Base-by-base conservation (phyloP, 2,329 filamentous ascomycete genomes). In the Alternaria triticina region DNA sequence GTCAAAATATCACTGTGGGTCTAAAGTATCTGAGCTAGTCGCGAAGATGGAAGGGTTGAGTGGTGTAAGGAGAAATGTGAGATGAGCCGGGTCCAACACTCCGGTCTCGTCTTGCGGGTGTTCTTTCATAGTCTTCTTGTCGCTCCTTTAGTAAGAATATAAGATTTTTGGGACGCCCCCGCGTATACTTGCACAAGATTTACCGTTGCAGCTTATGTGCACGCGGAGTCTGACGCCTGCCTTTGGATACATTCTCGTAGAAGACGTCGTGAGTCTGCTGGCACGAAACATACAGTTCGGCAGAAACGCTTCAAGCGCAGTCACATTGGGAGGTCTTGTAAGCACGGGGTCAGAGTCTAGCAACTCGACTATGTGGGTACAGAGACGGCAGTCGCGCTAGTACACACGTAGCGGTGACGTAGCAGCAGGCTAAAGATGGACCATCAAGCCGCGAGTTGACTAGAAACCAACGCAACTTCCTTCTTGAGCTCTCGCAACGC, bases 31-130 rank as follows among this genome's bases (percentile, higher is more conserved):
- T 40, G 33, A 15, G n/a, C 15, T n/a, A n/a, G 33, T 27, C 15
- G 17, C 8, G 25, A 20, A 6, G 9, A 15, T 28, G 22, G 7
- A 20, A 8, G 3, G 6, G 25, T 33, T 15, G 22, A 28, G n/a
- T 22, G 30, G 28, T 5, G 36, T 33, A 22, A 13, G n/a, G 23
- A 30, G 25, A 47, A 17, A 27, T 30, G 47, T 54, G 55, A 28
- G 50, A 30, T 17, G 13, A 54, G 55, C 27, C 55, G 47, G 59
- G 55, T 58, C 54, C 55, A 58, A 62, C 54, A 59, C 59, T 54
- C 59, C 54, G 22, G 47, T 28, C 30, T 30, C 13, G 12, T 46
- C 40, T 43, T 15, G 36, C 23, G 54, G 47, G 56, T 58, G 33
- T 33, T 61, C 4, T 52, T 59, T 59, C 8, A 20, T 56, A 45